Conservation (phyloP, 2,329 filamentous ascomycete species). For the Pseudocercospora crystallina region DNA sequence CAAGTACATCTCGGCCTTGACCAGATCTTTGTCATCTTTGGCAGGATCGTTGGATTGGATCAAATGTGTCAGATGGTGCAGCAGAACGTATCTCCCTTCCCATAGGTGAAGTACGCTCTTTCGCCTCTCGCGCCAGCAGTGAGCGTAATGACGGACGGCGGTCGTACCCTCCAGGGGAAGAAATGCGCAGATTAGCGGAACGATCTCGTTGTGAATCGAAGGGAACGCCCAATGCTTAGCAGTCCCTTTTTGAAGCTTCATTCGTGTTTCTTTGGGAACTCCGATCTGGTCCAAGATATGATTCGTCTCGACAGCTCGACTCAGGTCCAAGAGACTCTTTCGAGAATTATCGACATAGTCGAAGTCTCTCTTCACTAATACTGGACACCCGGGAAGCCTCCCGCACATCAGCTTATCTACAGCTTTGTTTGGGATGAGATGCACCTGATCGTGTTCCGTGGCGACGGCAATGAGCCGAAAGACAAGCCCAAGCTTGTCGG, state of each 20-base stretch:
- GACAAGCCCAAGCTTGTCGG: constrained; percentile 1
- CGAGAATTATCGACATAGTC: background rate
- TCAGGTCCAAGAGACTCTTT: background rate
- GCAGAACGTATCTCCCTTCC: constrained; percentile 1
- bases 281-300: constrained; percentile 97
- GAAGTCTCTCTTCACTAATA: constrained; percentile 2
- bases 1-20: background rate
- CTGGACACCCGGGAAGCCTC: background rate
- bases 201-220: constrained; percentile 3
- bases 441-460: background rate
- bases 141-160: background rate
- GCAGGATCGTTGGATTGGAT: background rate
- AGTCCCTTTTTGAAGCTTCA: background rate
- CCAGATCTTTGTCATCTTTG: background rate
- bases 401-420: constrained; percentile 2
- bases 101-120: constrained; percentile 1
- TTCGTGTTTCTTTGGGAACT: constrained; percentile 79
- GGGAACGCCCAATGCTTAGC: background rate
- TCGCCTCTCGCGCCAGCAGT: constrained; percentile 2
- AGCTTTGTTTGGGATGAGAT: constrained; percentile 2
- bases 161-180: background rate
- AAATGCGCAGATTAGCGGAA: background rate
- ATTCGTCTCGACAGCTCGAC: constrained; percentile 78
- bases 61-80: background rate
- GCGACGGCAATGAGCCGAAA: background rate